Percentiles rank a stretch among this genome's conserved stretches.
Conservation (phyloP, 2,329 filamentous ascomycete species). For the Fusarium dimerum region DNA sequence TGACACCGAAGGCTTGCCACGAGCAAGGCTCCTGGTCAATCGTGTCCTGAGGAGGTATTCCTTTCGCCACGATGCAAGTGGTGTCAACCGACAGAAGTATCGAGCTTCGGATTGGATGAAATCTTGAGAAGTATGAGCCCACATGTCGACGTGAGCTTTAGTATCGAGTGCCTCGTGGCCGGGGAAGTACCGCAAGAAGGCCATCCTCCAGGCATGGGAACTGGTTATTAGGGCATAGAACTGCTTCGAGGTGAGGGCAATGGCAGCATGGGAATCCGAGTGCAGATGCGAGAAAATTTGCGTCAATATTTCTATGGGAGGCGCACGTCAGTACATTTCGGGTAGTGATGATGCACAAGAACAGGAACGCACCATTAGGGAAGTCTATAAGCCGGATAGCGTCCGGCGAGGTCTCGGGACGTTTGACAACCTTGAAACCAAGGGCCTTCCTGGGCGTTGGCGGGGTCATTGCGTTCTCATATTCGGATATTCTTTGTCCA, state of each 20-base stretch:
- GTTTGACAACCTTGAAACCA: slow-evolving; percentile 59
- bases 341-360: not conserved
- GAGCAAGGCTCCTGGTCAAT: slow-evolving; percentile 75
- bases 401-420: slow-evolving; percentile 39
- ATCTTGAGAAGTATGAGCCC: slow-evolving; percentile 51
- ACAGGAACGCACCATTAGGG: slow-evolving; percentile 71
- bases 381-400: slow-evolving; percentile 57
- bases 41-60: slow-evolving; percentile 90
- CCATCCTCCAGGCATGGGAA: slow-evolving; percentile 90
- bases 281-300: slow-evolving; percentile 89
- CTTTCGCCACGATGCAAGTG: slow-evolving; percentile 89
- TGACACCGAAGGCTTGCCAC: slow-evolving; percentile 73
- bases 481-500: slow-evolving; percentile 59
- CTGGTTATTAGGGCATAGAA: slow-evolving; percentile 87
- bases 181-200: slow-evolving; percentile 88
- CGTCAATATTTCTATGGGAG: slow-evolving; percentile 76
- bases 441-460: slow-evolving; percentile 48
- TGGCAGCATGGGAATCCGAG: slow-evolving; percentile 77
- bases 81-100: slow-evolving; percentile 79
- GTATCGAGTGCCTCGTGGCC: slow-evolving; percentile 54
- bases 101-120: slow-evolving; percentile 70
- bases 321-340: slow-evolving; percentile 13
- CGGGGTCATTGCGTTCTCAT: slow-evolving; percentile 59
- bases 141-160: slow-evolving; percentile 39
- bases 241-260: slow-evolving; percentile 83